Conservation (phyloP, 2,329 filamentous ascomycete species). For the Fusarium sp. region DNA sequence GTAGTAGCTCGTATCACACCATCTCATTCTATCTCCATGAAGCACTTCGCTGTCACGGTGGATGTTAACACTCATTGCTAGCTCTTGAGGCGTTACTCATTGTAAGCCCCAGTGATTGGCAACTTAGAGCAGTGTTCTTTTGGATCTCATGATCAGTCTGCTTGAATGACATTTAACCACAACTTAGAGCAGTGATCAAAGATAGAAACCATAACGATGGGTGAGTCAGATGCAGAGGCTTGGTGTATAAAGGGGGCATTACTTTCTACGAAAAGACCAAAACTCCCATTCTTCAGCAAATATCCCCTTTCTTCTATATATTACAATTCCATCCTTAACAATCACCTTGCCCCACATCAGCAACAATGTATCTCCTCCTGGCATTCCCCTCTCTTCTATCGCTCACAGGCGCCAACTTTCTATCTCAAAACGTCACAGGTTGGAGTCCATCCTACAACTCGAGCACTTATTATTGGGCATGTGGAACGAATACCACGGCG, state of each 20-base stretch:
- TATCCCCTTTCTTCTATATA: neutral
- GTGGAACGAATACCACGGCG: neutral
- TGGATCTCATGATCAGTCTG: neutral
- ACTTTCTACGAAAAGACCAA: neutral
- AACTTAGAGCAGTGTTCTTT: neutral
- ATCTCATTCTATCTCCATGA: no score
- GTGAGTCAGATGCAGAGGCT: neutral
- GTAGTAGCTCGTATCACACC: no score
- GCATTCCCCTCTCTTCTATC: neutral
- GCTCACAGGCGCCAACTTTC: neutral
- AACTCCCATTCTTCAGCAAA: neutral
- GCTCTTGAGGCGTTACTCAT: neutral
- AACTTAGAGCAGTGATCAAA: neutral
- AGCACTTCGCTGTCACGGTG: no score
- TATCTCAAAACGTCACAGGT: neutral
- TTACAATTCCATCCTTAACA: neutral
- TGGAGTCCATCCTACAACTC: neutral
- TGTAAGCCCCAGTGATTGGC: neutral
- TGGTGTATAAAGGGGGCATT: neutral
- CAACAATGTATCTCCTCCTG: neutral
- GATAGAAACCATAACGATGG: neutral
- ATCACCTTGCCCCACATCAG: neutral
- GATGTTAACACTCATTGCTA: no score
- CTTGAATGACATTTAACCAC: neutral
- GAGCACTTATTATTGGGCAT: neutral